Evolutionary conservation across 441 rosid species (phyloP), one percentile per base, ranked within the genome.

Genomic region (Rhodomyrtus psidioides): DNA sequence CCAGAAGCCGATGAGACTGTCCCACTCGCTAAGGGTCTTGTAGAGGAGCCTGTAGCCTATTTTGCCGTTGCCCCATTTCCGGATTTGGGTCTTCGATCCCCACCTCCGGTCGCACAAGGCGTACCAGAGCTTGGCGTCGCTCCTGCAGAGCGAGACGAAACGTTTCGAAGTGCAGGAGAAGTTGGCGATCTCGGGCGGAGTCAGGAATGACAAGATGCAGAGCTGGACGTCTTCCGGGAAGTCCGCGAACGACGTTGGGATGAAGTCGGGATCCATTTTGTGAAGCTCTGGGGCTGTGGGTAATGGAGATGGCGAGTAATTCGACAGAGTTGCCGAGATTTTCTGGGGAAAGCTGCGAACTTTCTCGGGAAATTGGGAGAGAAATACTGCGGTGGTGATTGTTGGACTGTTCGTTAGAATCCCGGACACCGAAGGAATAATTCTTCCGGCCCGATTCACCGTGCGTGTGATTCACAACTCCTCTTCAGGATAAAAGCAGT

Each of bases 1-100:
- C 99, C 98, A 97, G 91, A 96, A 95, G 1, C 99, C 99, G n/a
- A 94, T 94, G 55, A 97, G 92, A 90, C 92, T 91, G 55, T 94
- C 98, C 88, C 97, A 94, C 54, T 90, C 90, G 55, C 34, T 84
- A 12, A 96, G 97, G 81, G 93, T 94, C 83, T 65, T 87, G 93
- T 94, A 96, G 28, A 97, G 97, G 86, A 90, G 91, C 86, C 87
- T 91, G 92, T 86, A 95, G 9, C 94, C 21, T 87, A 97, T 90
- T 30, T 87, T 83, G 9, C 98, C 98, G 46, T 86, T 58, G 7
- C 97, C 97, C 99, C 99, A 97, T 83, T 89, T 91, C 83, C 86
- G 84, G 94, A 97, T 94, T 88, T 91, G 92, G 49, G 99, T 97
- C 57, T 90, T 92, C 27, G 92, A 81, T 60, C 98, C 98, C 98